Percentiles rank a stretch among this genome's conserved stretches.
These are phyloP conservation scores for Candida michaelii DNA, from an alignment of 805 yeast species.

Conservation along the genomic window DNA sequence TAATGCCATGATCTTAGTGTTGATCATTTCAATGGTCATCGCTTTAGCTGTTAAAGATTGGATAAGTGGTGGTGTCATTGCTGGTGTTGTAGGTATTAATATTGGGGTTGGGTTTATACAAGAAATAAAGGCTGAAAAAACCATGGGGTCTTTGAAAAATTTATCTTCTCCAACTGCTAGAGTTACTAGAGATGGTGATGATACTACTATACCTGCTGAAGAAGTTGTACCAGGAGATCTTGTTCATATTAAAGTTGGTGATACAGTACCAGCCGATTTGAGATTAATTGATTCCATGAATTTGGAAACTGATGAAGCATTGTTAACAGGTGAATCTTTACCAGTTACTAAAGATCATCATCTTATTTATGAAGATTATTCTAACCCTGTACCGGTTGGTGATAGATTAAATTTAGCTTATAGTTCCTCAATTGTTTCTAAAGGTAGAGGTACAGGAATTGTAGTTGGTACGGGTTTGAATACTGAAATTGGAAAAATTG, in stretches of 20 bases:
- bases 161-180: constrained; percentile 48
- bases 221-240: constrained; percentile 48
- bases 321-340: constrained; percentile 41
- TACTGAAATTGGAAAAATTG: constrained; percentile 45
- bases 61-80: constrained; percentile 47
- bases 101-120: constrained; percentile 51
- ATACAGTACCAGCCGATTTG: constrained; percentile 45
- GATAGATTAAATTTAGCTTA: constrained; percentile 36
- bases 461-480: constrained; percentile 37
- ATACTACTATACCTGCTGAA: constrained; percentile 35
- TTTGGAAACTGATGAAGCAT: constrained; percentile 45
- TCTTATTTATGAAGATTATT: constrained; percentile 37
- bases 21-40: constrained; percentile 36
- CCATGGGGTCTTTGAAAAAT: constrained; percentile 49
- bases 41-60: constrained; percentile 40
- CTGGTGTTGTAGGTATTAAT: constrained; percentile 44
- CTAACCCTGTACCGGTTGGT: constrained; percentile 35
- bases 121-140: constrained; percentile 50
- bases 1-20: constrained; percentile 41
- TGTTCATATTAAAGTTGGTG: constrained; percentile 41
- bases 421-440: constrained; percentile 39
- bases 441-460: constrained; percentile 43
- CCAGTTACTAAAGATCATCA: constrained; percentile 34
- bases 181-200: constrained; percentile 43
- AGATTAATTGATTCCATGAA: constrained; percentile 34